Evolutionary conservation across 768 basidiomycete genomes (phyloP), one percentile per base, ranked within the genome.

Genomic region (Leccinum subtestaceum): DNA sequence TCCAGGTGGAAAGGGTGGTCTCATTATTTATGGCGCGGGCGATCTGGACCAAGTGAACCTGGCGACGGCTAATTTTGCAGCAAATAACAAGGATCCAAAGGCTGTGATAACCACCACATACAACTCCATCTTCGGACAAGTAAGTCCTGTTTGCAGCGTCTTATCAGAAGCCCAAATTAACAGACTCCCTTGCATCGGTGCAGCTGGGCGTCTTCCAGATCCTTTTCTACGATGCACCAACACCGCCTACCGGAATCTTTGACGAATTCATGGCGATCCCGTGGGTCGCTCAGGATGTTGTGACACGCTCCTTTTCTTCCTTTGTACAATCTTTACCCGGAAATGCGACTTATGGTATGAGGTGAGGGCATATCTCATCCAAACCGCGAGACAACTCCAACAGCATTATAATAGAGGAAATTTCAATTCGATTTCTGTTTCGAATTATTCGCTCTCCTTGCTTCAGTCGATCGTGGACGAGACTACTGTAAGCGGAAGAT

Each of bases 151-250:
- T 12, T 19, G 17, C n/a, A 17, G 17, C 15, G 0, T 31, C n/a
- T 25, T 19, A 2, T 31, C 25, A 9, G n/a, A 8, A 62, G 11
- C 34, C 12, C 19, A 12, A 6, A 27, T 11, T 2, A 19, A 48
- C 5, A 10, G 10, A 27, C 53, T 11, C 9, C 2, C 6, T 19
- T 17, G 27, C n/a, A 43, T 23, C 3, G n/a, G 5, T 4, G 1
- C 17, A 70, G 70, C 57, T 52, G 21, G 52, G 57, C 32, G 51
- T 53, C 32, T 70, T 67, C 49, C 62, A 73, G 11, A 53, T 81
- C 5, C 25, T 87, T 10, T 87, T 88, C 67, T 87, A 87, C 62
- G 81, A 87, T 61, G 81, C 63, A 1, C 83, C 61, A 10, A 48
- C 34, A 7, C 65, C 56, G 17, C 70, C 65, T 5, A 4, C 45